These are phyloP conservation scores for Bocquillonia castaneifolia DNA, from an alignment of 441 rosid genomes.

Conservation along the genomic window DNA sequence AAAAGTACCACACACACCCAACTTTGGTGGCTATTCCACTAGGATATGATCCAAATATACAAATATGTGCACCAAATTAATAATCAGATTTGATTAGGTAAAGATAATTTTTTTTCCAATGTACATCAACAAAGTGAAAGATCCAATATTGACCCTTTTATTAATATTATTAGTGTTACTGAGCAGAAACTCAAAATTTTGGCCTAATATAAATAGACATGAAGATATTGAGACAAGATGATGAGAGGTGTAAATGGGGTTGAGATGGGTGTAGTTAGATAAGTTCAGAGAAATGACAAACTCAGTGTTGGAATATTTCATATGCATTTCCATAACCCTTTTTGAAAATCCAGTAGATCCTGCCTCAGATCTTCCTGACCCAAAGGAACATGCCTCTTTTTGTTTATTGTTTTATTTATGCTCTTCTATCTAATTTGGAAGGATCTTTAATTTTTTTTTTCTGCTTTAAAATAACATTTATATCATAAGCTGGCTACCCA, in stretches of 20 bases:
- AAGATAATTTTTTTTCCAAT: conserved; percentile 8
- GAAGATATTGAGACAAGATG: conserved; percentile 21
- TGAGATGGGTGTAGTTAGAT: conserved; percentile 28
- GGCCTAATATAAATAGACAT: conserved; percentile 9
- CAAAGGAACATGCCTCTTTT: conserved; percentile 39
- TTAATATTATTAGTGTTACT: not conserved
- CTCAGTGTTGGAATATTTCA: conserved; percentile 33
- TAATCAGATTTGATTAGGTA: conserved; percentile 25
- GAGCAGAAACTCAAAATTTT: conserved; percentile 10
- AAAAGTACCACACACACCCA: conserved; percentile 23
- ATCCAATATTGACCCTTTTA: too few relatives aligned
- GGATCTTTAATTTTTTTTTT: conserved; percentile 16
- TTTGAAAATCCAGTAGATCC: conserved; percentile 33
- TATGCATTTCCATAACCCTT: conserved; percentile 27
- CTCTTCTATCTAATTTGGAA: conserved; percentile 32
- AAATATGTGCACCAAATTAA: conserved; percentile 3
- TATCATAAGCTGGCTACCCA: too few relatives aligned
- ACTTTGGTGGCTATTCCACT: conserved; percentile 22
- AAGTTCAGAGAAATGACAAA: conserved; percentile 34
- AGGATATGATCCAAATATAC: conserved; percentile 6
- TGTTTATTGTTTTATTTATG: conserved; percentile 15
- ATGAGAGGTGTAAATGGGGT: conserved; percentile 26
- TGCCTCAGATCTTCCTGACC: conserved; percentile 51
- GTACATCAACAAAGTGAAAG: too few relatives aligned
- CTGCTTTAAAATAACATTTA: not conserved